Conservation (phyloP, 139 green algal genomes). For the Picochlorum sp. region DNA sequence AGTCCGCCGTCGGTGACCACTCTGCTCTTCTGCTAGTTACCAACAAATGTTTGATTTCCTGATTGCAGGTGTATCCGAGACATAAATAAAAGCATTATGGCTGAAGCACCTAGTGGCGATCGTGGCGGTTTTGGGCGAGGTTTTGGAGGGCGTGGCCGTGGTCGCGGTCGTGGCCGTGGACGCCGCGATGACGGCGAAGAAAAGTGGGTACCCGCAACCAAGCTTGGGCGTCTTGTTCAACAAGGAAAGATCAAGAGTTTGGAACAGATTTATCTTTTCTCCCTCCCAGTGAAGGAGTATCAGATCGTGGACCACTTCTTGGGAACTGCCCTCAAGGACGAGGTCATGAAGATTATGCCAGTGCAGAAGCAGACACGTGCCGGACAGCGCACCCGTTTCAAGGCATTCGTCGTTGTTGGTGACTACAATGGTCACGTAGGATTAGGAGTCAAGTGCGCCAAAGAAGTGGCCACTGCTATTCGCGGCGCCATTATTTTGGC, state of each 20-base stretch:
- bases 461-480: slow-evolving; percentile 96
- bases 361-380: slow-evolving; percentile 99
- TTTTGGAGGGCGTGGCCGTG: slow-evolving; percentile 70
- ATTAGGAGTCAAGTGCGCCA: slow-evolving; percentile 98
- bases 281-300: slow-evolving; percentile 97
- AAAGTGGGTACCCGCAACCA: slow-evolving; percentile 95
- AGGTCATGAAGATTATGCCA: slow-evolving; percentile 99
- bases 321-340: slow-evolving; percentile 67
- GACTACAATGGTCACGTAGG: slow-evolving; percentile 97
- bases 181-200: slow-evolving; percentile 79
- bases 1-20: too few relatives aligned
- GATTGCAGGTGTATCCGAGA: background rate
- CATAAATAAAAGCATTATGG: slow-evolving; percentile 21
- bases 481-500: slow-evolving; percentile 94
- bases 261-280: slow-evolving; percentile 99
- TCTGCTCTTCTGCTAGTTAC: too few relatives aligned
- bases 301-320: slow-evolving; percentile 91
- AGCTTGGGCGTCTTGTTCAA: slow-evolving; percentile 96
- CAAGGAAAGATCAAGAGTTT: slow-evolving; percentile 97
- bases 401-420: slow-evolving; percentile 99
- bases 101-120: slow-evolving; percentile 36
- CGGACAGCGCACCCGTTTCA: slow-evolving; percentile 98
- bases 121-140: slow-evolving; percentile 85
- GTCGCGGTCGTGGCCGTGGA: slow-evolving; percentile 50
- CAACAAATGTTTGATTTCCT: too few relatives aligned